Evolutionary conservation across 345 rosid species (phyloP).

Genomic region (Dimocarpus longan): DNA sequence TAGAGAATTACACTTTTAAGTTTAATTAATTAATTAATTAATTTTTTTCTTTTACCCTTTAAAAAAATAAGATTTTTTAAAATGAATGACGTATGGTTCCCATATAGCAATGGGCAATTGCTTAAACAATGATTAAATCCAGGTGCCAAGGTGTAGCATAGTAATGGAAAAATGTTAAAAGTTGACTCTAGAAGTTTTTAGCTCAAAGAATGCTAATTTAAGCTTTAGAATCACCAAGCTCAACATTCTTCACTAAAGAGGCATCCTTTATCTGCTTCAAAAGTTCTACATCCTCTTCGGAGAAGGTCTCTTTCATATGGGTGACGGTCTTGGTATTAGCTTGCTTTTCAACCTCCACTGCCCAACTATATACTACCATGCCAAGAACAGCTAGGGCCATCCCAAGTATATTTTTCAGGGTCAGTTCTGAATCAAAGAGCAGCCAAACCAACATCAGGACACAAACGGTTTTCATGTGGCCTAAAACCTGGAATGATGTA

Average conservation of each 20-base stretch:
- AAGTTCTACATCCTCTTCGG: conserved; percentile 23
- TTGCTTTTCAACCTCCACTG: conserved; percentile 31
- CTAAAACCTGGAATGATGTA: conserved; percentile 49
- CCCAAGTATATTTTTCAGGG: conserved; percentile 41
- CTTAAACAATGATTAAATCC: background rate
- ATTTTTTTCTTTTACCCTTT: too few relatives aligned
- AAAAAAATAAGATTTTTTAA: background rate
- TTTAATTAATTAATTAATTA: too few relatives aligned
- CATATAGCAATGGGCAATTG: background rate
- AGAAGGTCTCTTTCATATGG: background rate
- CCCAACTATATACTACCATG: conserved; percentile 44
- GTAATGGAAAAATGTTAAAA: background rate
- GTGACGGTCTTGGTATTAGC: conserved; percentile 2
- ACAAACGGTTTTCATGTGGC: conserved; percentile 56
- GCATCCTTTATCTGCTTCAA: conserved; percentile 24
- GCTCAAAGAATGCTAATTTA: conserved; percentile 3
- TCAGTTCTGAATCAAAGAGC: conserved; percentile 46
- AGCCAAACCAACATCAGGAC: conserved; percentile 44
- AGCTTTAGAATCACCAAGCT: conserved; percentile 21
- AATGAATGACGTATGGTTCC: background rate
- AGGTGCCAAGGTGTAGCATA: background rate
- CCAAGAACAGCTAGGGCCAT: conserved; percentile 45
- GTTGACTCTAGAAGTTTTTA: background rate
- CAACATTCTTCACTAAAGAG: conserved; percentile 25
- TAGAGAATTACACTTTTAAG: too few relatives aligned